These are phyloP conservation scores for Xerocomus potaroensis DNA, from an alignment of 768 basidiomycete species.

Conservation along the genomic window DNA sequence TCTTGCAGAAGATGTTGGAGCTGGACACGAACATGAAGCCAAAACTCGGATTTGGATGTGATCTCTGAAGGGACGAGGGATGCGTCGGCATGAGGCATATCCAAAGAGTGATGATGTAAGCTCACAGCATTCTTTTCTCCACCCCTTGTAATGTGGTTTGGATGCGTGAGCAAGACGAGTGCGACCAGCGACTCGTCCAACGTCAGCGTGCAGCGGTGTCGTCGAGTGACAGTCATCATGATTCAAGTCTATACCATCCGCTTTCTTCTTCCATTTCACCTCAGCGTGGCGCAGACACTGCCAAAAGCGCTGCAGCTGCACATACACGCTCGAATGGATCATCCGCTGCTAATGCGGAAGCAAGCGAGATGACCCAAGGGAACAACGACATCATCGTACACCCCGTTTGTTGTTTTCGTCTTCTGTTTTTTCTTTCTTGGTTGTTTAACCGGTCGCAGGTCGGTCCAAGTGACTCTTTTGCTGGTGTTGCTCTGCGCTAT, in stretches of 20 bases:
- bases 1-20: conserved; percentile 58
- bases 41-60: conserved; percentile 72
- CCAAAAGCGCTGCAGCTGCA: no score
- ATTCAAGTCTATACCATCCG: conserved; percentile 14
- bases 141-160: conserved; percentile 22
- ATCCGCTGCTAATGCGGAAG: not conserved
- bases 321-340: conserved; percentile 1
- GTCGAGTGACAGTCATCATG: not conserved
- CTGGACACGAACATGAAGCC: conserved; percentile 68
- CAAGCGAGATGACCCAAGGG: not conserved
- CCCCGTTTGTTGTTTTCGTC: conserved; percentile 11
- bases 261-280: conserved; percentile 13
- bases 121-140: no score
- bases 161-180: conserved; percentile 26
- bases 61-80: conserved; percentile 68
- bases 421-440: not conserved
- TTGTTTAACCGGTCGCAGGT: no score
- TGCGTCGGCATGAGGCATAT: conserved; percentile 83
- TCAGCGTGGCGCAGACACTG: not conserved
- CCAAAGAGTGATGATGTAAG: no score
- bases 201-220: not conserved
- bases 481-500: conserved; percentile 86
- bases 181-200: conserved; percentile 21
- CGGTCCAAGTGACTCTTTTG: conserved; percentile 68
- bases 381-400: conserved; percentile 10